Evolutionary conservation across 257 asterid species (phyloP).

Genomic region (Capsicum pubescens): DNA sequence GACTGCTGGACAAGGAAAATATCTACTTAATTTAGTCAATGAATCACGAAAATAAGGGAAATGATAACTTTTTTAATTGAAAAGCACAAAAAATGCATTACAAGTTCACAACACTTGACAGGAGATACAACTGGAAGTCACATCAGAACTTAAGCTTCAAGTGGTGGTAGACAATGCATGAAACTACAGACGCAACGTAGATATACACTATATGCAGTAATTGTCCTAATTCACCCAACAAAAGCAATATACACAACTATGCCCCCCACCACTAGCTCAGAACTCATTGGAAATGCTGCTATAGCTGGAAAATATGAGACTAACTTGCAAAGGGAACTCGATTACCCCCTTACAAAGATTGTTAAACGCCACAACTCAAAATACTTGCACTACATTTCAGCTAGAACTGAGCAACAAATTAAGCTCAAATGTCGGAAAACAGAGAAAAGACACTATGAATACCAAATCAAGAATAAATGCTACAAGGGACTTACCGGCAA

Average conservation of each 20-base stretch:
- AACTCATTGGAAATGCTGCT: not conserved
- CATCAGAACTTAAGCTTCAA: conserved; percentile 1
- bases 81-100: conserved; percentile 28
- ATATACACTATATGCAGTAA: conserved; percentile 1
- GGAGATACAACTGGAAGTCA: not conserved
- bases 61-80: not conserved
- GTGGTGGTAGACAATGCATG: not conserved
- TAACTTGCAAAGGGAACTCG: not conserved
- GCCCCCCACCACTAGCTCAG: not conserved
- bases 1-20: conserved; percentile 35
- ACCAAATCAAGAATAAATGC: no score
- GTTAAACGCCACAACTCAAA: not conserved
- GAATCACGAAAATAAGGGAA: not conserved
- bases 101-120: not conserved
- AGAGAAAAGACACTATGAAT: not conserved
- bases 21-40: not conserved
- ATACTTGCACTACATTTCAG: not conserved
- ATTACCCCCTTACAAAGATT: not conserved
- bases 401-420: not conserved
- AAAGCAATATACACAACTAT: not conserved
- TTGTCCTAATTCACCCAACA: not conserved
- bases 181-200: not conserved
- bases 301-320: not conserved
- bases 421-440: not conserved
- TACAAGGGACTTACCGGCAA: no score